Evolutionary conservation across 768 basidiomycete genomes (phyloP).

Genomic region (Asterophora lycoperdoides): DNA sequence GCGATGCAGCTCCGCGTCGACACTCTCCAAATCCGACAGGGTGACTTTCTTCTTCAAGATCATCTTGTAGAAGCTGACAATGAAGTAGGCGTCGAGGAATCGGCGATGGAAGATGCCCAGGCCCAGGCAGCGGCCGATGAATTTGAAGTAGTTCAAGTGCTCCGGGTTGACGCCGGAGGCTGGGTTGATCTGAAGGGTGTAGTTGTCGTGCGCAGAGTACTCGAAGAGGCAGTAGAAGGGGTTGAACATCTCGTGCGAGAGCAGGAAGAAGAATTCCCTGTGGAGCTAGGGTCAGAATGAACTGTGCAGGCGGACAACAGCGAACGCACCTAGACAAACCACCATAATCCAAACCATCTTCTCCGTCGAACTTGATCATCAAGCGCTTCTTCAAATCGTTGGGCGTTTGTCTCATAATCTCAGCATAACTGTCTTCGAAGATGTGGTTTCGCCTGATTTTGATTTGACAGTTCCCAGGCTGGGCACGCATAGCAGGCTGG

Average conservation of each 20-base stretch:
- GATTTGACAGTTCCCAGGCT: conserved; percentile 98
- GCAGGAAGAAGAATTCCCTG: conserved; percentile 99
- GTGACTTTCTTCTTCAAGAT: conserved; percentile 97
- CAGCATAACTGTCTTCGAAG: conserved; percentile 98
- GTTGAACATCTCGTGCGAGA: conserved; percentile 99
- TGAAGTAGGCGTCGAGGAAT: conserved; percentile 99
- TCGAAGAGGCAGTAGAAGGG: conserved; percentile 99
- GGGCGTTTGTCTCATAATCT: conserved; percentile 99
- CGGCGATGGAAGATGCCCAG: conserved; percentile 98
- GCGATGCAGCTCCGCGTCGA: conserved; percentile 91
- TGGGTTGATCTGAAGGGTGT: conserved; percentile 98
- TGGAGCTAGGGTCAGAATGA: conserved; percentile 1
- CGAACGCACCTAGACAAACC: conserved; percentile 82
- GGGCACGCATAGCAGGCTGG: conserved; percentile 96
- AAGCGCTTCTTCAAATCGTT: conserved; percentile 97
- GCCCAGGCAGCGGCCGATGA: conserved; percentile 93
- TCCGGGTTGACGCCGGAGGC: conserved; percentile 98
- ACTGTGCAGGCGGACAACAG: not conserved
- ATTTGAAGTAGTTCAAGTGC: conserved; percentile 99
- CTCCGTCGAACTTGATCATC: conserved; percentile 99
- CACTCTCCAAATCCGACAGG: conserved; percentile 89
- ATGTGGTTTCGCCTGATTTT: conserved; percentile 98
- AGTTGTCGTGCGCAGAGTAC: conserved; percentile 99
- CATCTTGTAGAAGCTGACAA: conserved; percentile 99
- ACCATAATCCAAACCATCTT: conserved; percentile 98